Evolutionary conservation across 164 flowering plant species (phyloP).

Genomic region (Cinnamomum chago): DNA sequence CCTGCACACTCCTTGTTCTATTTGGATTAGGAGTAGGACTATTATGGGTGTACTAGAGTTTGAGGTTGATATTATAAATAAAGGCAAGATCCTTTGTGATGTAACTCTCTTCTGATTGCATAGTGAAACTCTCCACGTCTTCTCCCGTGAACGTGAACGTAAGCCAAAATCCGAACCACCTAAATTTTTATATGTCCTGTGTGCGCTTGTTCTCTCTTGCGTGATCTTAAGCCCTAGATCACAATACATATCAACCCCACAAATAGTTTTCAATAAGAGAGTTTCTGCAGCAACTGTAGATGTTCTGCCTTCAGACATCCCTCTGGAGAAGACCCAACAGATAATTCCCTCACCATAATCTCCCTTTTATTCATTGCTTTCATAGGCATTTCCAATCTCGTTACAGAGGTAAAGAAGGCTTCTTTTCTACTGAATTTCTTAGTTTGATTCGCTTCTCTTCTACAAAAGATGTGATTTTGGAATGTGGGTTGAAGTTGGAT

Average conservation of each 20-base stretch:
- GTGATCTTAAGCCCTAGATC: too few species aligned
- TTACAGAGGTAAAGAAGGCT: slow-evolving; percentile 53
- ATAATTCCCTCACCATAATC: slow-evolving; percentile 34
- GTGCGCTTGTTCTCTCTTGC: too few species aligned
- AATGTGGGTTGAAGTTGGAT: slow-evolving; percentile 12
- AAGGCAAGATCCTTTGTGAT: too few species aligned
- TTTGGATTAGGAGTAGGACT: too few species aligned
- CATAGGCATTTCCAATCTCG: slow-evolving; percentile 55
- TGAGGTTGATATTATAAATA: too few species aligned
- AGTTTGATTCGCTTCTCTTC: background rate
- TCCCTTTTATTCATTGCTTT: slow-evolving; percentile 59
- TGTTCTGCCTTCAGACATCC: slow-evolving; percentile 22
- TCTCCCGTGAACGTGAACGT: too few species aligned
- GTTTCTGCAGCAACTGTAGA: slow-evolving; percentile 29
- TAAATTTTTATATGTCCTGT: too few species aligned
- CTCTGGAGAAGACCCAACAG: slow-evolving; percentile 35
- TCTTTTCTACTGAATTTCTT: background rate
- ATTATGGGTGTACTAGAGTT: too few species aligned
- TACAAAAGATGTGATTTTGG: slow-evolving; percentile 13
- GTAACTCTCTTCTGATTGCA: too few species aligned
- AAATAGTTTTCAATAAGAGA: slow-evolving; percentile 11
- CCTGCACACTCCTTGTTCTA: too few species aligned
- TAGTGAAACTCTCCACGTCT: too few species aligned
- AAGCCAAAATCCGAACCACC: too few species aligned
- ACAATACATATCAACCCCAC: slow-evolving; percentile 2